Percentiles rank a stretch among this genome's conserved stretches.
Conservation (phyloP, 352 stramenopile species). For the Halophytophthora batemanensis region DNA sequence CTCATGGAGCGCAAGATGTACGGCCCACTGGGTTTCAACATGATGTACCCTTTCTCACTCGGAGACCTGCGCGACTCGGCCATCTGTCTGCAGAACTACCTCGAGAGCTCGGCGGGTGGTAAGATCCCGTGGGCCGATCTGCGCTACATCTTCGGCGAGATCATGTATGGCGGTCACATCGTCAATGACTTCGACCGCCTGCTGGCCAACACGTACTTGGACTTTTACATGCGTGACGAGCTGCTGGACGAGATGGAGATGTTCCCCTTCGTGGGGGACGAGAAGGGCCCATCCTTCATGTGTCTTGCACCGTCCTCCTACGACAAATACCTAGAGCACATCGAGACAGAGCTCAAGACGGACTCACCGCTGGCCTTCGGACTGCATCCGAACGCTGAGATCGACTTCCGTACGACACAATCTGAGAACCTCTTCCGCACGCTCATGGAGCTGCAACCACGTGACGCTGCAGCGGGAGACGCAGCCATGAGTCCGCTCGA, state of each 20-base stretch:
- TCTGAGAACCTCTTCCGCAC: conserved; percentile 95
- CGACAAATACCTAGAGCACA: conserved; percentile 97
- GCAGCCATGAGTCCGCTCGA: conserved; percentile 91
- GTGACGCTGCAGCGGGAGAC: conserved; percentile 83
- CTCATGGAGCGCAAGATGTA: conserved; percentile 98
- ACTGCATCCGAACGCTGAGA: conserved; percentile 97
- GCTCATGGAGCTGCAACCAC: conserved; percentile 95
- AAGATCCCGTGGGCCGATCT: conserved; percentile 98
- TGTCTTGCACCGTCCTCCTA: conserved; percentile 95
- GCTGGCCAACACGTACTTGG: conserved; percentile 96
- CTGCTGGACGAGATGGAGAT: conserved; percentile 98
- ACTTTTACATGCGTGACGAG: conserved; percentile 98
- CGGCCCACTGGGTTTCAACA: conserved; percentile 97
- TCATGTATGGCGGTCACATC: conserved; percentile 97
- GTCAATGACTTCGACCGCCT: conserved; percentile 96
- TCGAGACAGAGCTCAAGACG: conserved; percentile 94
- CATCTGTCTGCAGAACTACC: conserved; percentile 95
- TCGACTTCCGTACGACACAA: conserved; percentile 97
- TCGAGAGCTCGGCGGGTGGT: conserved; percentile 92
- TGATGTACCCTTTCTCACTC: conserved; percentile 98
- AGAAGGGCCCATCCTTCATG: conserved; percentile 94
- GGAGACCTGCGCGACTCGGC: conserved; percentile 94
- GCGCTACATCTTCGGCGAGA: conserved; percentile 96
- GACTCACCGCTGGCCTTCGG: conserved; percentile 98
- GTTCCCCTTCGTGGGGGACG: conserved; percentile 96